These are phyloP conservation scores for Gracilariopsis chorda DNA, from an alignment of 23 red algal genomes.

Conservation along the genomic window DNA sequence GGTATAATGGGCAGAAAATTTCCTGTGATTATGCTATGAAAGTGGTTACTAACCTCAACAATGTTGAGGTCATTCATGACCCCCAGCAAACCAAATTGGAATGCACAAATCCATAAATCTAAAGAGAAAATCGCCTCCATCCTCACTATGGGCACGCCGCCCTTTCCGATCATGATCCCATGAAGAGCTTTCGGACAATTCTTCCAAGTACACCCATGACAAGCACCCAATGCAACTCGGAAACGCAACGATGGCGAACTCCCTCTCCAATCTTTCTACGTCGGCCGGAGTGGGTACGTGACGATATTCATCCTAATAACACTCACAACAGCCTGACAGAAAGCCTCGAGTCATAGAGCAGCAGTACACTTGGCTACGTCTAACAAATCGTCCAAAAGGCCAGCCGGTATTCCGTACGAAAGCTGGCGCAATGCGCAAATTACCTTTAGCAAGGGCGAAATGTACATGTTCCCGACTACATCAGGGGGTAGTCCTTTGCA, in stretches of 20 bases:
- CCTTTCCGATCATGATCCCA: constrained; percentile 28
- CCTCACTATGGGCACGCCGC: background rate
- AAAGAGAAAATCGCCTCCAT: constrained; percentile 14
- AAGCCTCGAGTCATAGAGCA: background rate
- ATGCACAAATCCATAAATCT: constrained; percentile 26
- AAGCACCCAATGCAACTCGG: constrained; percentile 26
- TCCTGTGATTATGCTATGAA: background rate
- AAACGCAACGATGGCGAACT: background rate
- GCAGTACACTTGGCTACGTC: constrained; percentile 23
- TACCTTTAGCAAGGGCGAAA: constrained; percentile 21
- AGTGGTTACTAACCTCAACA: background rate
- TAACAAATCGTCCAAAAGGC: constrained; percentile 35
- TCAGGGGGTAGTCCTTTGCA: constrained; percentile 22
- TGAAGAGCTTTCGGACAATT: constrained; percentile 27
- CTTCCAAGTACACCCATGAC: constrained; percentile 6
- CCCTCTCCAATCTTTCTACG: background rate
- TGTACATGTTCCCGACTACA: constrained; percentile 1
- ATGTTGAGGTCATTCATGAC: constrained; percentile 34
- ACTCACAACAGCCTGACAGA: background rate
- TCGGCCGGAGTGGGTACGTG: background rate
- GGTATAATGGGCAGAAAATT: background rate
- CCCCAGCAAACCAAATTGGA: background rate
- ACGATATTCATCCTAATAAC: background rate
- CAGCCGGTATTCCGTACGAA: constrained; percentile 10
- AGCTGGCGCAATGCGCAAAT: constrained; percentile 14